A percentile compares a stretch with the other conserved stretches of the same genome.
Conservation (phyloP, 225 moss, liverwort and hornwort species). For the Asterella californica region DNA sequence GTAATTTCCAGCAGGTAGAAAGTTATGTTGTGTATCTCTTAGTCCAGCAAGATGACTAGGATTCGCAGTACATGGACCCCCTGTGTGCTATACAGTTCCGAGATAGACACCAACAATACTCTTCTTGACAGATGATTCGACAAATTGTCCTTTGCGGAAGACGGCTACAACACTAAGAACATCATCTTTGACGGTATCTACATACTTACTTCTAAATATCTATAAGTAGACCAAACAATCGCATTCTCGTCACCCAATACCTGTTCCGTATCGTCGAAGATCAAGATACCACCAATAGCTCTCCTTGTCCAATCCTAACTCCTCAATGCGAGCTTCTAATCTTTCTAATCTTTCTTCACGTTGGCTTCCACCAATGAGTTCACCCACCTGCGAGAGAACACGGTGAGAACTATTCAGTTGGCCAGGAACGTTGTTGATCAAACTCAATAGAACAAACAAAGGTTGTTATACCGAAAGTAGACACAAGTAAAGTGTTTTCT, state of each 20-base stretch:
- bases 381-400: conserved; percentile 57
- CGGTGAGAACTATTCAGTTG: background rate
- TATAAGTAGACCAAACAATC: background rate
- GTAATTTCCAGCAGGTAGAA: too few relatives aligned
- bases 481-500: background rate
- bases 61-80: too few relatives aligned
- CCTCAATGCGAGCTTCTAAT: conserved; percentile 75
- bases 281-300: conserved; percentile 99
- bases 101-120: too few relatives aligned
- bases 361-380: conserved; percentile 93
- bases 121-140: too few relatives aligned
- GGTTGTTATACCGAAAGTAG: background rate
- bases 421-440: background rate
- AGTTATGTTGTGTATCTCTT: too few relatives aligned
- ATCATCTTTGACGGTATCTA: too few relatives aligned
- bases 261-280: conserved; percentile 85
- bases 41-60: too few relatives aligned
- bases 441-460: background rate
- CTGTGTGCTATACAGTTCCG: too few relatives aligned
- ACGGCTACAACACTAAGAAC: too few relatives aligned
- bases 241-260: conserved; percentile 25
- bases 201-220: too few relatives aligned
- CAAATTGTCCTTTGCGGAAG: too few relatives aligned
- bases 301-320: conserved; percentile 75
- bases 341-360: conserved; percentile 88